Evolutionary conservation across 1,284 basidiomycete species (phyloP).

Genomic region (Veloporphyrellus conicus): DNA sequence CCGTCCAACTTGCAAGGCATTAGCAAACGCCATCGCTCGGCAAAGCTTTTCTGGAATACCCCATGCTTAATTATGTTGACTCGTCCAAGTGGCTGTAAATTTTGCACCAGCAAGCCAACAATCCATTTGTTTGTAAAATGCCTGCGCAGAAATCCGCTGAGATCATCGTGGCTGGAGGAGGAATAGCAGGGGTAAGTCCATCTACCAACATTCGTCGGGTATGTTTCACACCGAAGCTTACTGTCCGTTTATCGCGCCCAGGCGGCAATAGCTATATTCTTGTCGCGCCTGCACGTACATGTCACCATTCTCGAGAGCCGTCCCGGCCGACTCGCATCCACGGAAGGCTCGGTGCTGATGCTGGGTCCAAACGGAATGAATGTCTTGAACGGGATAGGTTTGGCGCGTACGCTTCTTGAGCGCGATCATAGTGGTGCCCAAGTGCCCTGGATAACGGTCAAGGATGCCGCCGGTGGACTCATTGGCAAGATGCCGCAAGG

Average conservation of each 20-base stretch:
- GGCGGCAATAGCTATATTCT: constrained; percentile 27
- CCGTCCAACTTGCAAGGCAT: too few relatives aligned
- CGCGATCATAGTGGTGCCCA: constrained; percentile 19
- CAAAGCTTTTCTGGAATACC: too few relatives aligned
- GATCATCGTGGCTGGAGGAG: constrained; percentile 20
- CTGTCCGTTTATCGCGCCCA: not conserved
- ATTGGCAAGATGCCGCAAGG: constrained; percentile 29
- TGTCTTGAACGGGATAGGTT: constrained; percentile 27
- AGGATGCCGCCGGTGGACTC: constrained; percentile 19
- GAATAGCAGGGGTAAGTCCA: constrained; percentile 25
- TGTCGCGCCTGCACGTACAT: constrained; percentile 21
- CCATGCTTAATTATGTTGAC: too few relatives aligned
- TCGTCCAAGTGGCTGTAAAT: too few relatives aligned
- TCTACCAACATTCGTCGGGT: not conserved
- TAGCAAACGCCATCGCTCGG: too few relatives aligned
- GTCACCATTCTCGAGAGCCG: constrained; percentile 22
- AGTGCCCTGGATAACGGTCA: constrained; percentile 24
- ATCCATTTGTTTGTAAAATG: not conserved
- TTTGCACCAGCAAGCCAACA: too few relatives aligned
- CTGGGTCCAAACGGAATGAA: constrained; percentile 30
- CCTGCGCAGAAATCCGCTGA: not conserved
- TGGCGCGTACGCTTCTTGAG: constrained; percentile 25
- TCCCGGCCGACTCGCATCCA: constrained; percentile 8
- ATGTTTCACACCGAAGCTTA: not conserved
- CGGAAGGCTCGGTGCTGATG: constrained; percentile 29